These are phyloP conservation scores for Corinectria fuckeliana DNA, from an alignment of 2,329 filamentous ascomycete species.

Conservation along the genomic window DNA sequence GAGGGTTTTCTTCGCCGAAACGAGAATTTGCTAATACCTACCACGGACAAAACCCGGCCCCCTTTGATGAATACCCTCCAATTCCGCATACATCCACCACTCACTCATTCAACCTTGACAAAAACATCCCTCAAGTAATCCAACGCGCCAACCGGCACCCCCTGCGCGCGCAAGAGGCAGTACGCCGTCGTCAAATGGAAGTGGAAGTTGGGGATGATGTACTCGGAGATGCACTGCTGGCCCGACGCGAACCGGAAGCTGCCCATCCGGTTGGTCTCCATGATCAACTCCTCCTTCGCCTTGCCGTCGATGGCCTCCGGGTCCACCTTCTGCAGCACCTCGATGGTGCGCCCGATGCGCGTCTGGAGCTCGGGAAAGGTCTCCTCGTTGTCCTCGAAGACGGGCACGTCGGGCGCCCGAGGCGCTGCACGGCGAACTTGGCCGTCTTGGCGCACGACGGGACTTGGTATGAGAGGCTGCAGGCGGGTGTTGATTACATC, in stretches of 20 bases:
- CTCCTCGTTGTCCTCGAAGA: conserved; percentile 34
- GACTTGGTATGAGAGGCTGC: conserved; percentile 32
- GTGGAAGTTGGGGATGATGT: conserved; percentile 63
- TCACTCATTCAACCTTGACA: conserved; percentile 27
- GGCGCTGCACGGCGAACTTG: conserved; percentile 29
- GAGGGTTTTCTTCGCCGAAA: conserved; percentile 7
- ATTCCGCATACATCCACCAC: conserved; percentile 26
- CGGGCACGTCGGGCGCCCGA: conserved; percentile 26
- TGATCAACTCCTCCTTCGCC: conserved; percentile 32
- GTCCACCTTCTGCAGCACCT: conserved; percentile 41
- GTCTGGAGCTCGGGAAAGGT: conserved; percentile 41
- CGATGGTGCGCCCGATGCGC: conserved; percentile 35
- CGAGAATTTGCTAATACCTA: conserved; percentile 30
- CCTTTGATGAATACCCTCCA: conserved; percentile 35
- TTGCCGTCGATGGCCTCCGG: conserved; percentile 31
- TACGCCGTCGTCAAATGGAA: conserved; percentile 66
- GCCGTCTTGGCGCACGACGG: conserved; percentile 36
- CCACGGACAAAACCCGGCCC: conserved; percentile 35
- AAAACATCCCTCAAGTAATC: conserved; percentile 54
- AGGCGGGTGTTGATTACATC: not conserved
- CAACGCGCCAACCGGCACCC: conserved; percentile 62
- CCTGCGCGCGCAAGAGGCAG: conserved; percentile 60
- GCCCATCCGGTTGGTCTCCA: conserved; percentile 34
- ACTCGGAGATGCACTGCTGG: conserved; percentile 50
- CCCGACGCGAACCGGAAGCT: conserved; percentile 40